Evolutionary conservation across 495 filamentous ascomycete genomes (phyloP).

Genomic region (Alectoria sarmentosa): DNA sequence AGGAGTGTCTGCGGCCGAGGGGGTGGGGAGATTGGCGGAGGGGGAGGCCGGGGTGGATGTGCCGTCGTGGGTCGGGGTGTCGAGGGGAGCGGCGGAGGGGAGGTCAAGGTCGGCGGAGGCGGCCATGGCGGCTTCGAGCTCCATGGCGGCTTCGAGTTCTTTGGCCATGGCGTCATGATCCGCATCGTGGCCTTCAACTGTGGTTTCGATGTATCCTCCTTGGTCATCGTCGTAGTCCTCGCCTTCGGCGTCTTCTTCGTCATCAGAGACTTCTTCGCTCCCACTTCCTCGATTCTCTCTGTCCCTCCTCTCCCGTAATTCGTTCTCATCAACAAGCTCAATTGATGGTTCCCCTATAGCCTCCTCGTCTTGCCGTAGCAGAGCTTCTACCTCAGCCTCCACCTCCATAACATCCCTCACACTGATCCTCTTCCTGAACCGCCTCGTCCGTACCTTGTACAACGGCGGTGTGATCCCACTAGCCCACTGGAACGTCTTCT

Average conservation of each 20-base stretch:
- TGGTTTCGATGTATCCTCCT: conserved; percentile 38
- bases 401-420: conserved; percentile 84
- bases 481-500: conserved; percentile 65
- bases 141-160: conserved; percentile 37
- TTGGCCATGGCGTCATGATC: conserved; percentile 47
- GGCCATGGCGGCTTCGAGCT: conserved; percentile 47
- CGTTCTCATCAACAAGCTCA: conserved; percentile 58
- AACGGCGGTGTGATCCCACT: conserved; percentile 92
- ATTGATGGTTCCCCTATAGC: conserved; percentile 50
- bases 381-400: conserved; percentile 69
- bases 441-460: conserved; percentile 72
- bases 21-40: conserved; percentile 20
- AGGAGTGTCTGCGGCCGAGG: conserved; percentile 15
- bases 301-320: conserved; percentile 32
- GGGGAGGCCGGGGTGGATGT: conserved; percentile 14
- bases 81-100: conserved; percentile 16
- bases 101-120: conserved; percentile 17
- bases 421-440: conserved; percentile 78
- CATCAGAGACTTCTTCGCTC: conserved; percentile 31
- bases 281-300: conserved; percentile 32
- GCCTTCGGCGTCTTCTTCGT: conserved; percentile 23
- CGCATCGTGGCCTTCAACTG: conserved; percentile 37
- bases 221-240: conserved; percentile 42
- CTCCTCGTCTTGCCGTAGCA: conserved; percentile 60
- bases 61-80: conserved; percentile 11